phyloP scores from a whole-genome alignment of 176 grass and related monocot species.

The Zea luxurians region DNA sequence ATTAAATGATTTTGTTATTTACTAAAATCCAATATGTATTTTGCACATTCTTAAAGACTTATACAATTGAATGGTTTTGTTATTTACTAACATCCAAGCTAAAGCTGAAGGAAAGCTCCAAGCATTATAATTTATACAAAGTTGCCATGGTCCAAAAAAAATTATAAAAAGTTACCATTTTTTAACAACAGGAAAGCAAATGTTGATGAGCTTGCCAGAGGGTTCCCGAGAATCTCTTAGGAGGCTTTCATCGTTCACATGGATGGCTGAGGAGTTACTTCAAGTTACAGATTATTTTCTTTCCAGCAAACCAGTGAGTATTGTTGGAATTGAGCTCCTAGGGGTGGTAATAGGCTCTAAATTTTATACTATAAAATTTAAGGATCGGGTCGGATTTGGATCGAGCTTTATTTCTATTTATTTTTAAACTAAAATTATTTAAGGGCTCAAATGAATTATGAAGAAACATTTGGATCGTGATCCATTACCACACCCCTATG shows the following conservation, averaged over 20 bases:
- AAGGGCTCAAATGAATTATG: too few relatives aligned
- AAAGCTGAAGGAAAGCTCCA: conserved; percentile 1
- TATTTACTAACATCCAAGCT: background rate
- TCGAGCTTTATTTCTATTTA: too few relatives aligned
- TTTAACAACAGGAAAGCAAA: conserved; percentile 73
- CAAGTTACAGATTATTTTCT: conserved; percentile 93
- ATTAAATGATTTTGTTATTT: conserved; percentile 27
- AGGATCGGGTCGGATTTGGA: too few relatives aligned
- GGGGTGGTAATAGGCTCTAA: too few relatives aligned
- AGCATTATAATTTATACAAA: background rate
- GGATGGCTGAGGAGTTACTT: conserved; percentile 98
- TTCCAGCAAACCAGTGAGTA: conserved; percentile 73
- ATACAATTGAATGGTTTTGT: background rate
- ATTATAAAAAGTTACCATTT: background rate
- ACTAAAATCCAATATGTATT: background rate
- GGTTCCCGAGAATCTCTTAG: conserved; percentile 81
- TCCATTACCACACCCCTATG: background rate
- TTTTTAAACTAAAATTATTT: too few relatives aligned
- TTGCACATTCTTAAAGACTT: conserved; percentile 19
- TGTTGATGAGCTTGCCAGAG: conserved; percentile 85
- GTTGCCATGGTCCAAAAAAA: background rate
- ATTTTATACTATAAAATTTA: too few relatives aligned
- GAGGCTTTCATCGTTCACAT: conserved; percentile 80
- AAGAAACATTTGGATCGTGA: too few relatives aligned
- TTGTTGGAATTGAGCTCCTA: conserved; percentile 33